phyloP scores from a whole-genome alignment of 2,329 filamentous ascomycete species.

The Apiospora koreana region DNA sequence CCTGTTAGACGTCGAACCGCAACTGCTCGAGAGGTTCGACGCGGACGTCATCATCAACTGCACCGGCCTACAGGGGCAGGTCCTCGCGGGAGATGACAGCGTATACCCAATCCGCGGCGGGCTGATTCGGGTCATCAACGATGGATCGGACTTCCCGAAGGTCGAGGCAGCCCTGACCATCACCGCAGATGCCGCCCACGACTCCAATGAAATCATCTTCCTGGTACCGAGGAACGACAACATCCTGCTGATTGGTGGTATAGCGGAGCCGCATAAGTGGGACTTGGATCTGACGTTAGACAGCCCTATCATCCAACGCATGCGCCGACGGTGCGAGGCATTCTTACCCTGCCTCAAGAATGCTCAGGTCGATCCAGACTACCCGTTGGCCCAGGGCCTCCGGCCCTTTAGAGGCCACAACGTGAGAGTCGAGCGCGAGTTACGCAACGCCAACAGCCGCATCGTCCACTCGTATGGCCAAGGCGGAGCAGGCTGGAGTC shows the following conservation, averaged over 20 bases:
- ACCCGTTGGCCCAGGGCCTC: conserved; percentile 44
- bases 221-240: conserved; percentile 46
- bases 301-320: conserved; percentile 39
- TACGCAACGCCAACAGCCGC: conserved; percentile 32
- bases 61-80: conserved; percentile 38
- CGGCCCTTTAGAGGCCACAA: conserved; percentile 41
- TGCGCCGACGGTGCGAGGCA: conserved; percentile 43
- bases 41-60: conserved; percentile 47
- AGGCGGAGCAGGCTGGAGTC: conserved; percentile 44
- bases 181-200: conserved; percentile 37
- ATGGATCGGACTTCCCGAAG: conserved; percentile 42
- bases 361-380: conserved; percentile 39
- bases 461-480: conserved; percentile 48
- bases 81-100: conserved; percentile 39
- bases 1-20: conserved; percentile 36
- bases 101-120: conserved; percentile 46
- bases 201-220: conserved; percentile 42
- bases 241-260: conserved; percentile 42
- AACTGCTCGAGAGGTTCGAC: conserved; percentile 32
- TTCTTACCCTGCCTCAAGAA: conserved; percentile 43
- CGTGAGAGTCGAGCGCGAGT: conserved; percentile 45
- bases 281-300: conserved; percentile 40
- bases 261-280: conserved; percentile 38
- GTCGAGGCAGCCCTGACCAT: conserved; percentile 41
- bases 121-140: conserved; percentile 46